Evolutionary conservation across 1,284 basidiomycete species (phyloP).

Genomic region (Melampsora americana): DNA sequence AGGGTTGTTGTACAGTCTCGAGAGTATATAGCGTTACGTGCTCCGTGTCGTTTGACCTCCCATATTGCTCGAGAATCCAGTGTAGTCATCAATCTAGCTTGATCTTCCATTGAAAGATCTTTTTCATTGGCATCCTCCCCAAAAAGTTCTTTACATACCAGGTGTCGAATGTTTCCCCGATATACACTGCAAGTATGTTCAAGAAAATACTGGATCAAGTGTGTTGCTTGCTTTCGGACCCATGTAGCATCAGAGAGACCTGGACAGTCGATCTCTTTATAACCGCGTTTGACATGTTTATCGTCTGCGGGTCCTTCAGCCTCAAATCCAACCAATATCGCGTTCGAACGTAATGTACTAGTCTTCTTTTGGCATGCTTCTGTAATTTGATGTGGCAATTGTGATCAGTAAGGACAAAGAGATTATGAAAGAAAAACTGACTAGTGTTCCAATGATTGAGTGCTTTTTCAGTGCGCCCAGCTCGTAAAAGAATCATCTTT

Average conservation of each 20-base stretch:
- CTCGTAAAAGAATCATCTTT: too few species aligned
- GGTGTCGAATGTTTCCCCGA: constrained; percentile 3
- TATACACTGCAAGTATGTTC: not conserved
- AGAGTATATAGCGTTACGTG: constrained; percentile 4
- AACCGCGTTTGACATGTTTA: too few species aligned
- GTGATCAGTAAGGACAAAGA: too few species aligned
- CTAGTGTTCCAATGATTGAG: too few species aligned
- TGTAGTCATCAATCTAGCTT: constrained; percentile 3
- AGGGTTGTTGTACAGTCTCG: not conserved
- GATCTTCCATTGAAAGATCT: not conserved
- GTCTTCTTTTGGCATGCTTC: too few species aligned
- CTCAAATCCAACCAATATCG: too few species aligned
- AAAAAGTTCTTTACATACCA: constrained; percentile 14
- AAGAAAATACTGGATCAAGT: not conserved
- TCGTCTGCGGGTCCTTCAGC: too few species aligned
- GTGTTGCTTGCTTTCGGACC: not conserved
- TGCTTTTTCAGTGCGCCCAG: too few species aligned
- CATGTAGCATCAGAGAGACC: constrained; percentile 16
- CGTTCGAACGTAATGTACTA: too few species aligned
- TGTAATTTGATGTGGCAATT: too few species aligned
- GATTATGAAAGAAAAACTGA: too few species aligned
- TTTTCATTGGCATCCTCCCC: constrained; percentile 9
- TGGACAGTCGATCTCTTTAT: not conserved
- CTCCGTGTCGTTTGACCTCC: constrained; percentile 7
- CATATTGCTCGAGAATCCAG: constrained; percentile 17